Evolutionary conservation across 768 basidiomycete genomes (phyloP).

Genomic region (Coprinellus aureogranulatus): DNA sequence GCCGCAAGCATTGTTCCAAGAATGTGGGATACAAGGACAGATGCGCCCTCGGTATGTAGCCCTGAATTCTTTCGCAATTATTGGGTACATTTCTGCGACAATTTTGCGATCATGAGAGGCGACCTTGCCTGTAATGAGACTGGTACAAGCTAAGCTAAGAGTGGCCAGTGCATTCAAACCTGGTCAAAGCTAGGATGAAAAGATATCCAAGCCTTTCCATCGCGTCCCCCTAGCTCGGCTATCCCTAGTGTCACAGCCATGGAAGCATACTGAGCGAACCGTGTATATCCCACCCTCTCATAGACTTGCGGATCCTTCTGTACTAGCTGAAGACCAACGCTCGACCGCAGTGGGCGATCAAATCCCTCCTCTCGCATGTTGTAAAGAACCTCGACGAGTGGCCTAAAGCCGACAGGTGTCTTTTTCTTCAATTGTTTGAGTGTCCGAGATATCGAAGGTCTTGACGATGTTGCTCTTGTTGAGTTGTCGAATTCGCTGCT

Average conservation of each 20-base stretch:
- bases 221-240: slow-evolving; percentile 18
- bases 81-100: too few species aligned
- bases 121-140: too few species aligned
- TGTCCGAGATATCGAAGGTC: not conserved
- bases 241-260: slow-evolving; percentile 22
- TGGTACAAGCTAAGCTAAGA: too few species aligned
- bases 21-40: too few species aligned
- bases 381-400: not conserved
- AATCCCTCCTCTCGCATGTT: slow-evolving; percentile 7
- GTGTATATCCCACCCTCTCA: slow-evolving; percentile 17
- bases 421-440: not conserved
- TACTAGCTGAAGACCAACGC: slow-evolving; percentile 19
- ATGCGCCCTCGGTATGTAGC: too few species aligned
- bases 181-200: not conserved
- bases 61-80: too few species aligned
- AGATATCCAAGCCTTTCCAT: slow-evolving; percentile 20
- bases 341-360: slow-evolving; percentile 11
- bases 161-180: too few species aligned
- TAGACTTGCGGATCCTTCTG: slow-evolving; percentile 17
- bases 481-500: too few species aligned
- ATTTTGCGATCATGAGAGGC: too few species aligned
- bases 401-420: not conserved
- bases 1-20: too few species aligned
- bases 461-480: too few species aligned
- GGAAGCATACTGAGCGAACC: slow-evolving; percentile 21